A percentile compares a stretch with the other conserved stretches of the same genome.
phyloP scores from a whole-genome alignment of 2,329 filamentous ascomycete genomes.

The Venturia nashicola region DNA sequence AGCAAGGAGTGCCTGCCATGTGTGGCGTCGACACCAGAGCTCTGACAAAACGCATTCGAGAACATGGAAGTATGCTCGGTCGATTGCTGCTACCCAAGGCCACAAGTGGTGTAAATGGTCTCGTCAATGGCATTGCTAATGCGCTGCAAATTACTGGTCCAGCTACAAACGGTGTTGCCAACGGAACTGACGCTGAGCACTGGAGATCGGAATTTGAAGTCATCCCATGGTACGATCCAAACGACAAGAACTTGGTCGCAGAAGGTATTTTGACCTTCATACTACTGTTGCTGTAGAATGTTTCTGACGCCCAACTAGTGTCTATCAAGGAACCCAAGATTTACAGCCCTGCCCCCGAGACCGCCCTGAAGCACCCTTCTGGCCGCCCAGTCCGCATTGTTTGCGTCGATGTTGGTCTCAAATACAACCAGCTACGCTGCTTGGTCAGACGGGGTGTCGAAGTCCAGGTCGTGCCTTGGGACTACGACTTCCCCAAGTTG shows the following conservation, averaged over 20 bases:
- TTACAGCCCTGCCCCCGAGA: constrained; percentile 62
- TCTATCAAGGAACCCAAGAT: constrained; percentile 79
- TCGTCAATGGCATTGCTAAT: constrained; percentile 23
- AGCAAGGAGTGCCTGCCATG: constrained; percentile 86
- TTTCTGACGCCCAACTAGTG: constrained; percentile 43
- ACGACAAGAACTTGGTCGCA: constrained; percentile 81
- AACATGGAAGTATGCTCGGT: constrained; percentile 93
- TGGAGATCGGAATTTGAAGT: constrained; percentile 57
- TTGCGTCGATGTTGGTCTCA: constrained; percentile 93
- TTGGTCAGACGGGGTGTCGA: constrained; percentile 85
- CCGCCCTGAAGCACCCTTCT: constrained; percentile 72
- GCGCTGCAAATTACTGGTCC: constrained; percentile 22
- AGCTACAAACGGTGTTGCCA: constrained; percentile 20
- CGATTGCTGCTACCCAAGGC: constrained; percentile 60
- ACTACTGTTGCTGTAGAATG: not conserved
- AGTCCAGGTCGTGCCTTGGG: constrained; percentile 89
- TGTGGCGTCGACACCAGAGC: constrained; percentile 90
- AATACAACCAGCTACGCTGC: constrained; percentile 95
- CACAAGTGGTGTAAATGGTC: constrained; percentile 11
- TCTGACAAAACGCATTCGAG: constrained; percentile 84
- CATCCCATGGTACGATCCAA: constrained; percentile 84
- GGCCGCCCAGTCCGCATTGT: constrained; percentile 78
- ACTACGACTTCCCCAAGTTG: constrained; percentile 74
- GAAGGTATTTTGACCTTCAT: constrained; percentile 56
- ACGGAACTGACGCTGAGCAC: constrained; percentile 24